Evolutionary conservation across 2,329 filamentous ascomycete genomes (phyloP).

Genomic region (Colletotrichum coccodes): DNA sequence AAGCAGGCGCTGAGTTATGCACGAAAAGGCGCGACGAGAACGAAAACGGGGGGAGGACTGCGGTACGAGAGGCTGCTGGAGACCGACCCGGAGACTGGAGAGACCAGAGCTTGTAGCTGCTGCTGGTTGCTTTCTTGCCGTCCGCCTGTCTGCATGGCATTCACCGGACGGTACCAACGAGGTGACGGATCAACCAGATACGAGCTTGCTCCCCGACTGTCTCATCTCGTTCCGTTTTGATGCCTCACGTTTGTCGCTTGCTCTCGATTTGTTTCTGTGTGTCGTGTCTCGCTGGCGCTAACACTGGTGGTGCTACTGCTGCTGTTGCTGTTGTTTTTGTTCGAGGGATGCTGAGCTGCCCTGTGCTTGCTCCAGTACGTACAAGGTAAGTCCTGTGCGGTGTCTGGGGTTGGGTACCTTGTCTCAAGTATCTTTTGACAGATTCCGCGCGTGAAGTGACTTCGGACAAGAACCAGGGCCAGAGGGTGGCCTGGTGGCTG

Average conservation of each 20-base stretch:
- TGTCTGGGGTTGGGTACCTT: slow-evolving; percentile 7
- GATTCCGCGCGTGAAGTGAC: neutral
- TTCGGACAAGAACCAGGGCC: neutral
- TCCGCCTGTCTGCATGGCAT: neutral
- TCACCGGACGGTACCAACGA: neutral
- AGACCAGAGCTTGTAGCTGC: neutral
- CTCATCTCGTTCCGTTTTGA: neutral
- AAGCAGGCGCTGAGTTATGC: neutral
- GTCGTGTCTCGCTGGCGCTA: neutral
- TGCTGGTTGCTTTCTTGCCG: neutral
- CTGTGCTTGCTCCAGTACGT: slow-evolving; percentile 4
- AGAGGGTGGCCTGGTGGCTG: slow-evolving; percentile 36
- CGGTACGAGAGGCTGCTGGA: neutral
- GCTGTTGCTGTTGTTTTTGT: neutral
- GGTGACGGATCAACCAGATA: neutral
- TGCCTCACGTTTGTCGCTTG: neutral
- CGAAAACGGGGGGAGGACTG: neutral
- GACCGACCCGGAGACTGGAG: neutral
- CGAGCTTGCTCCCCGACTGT: neutral
- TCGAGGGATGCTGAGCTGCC: neutral
- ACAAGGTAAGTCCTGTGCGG: neutral
- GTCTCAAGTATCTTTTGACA: neutral
- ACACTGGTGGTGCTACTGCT: neutral
- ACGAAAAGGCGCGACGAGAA: slow-evolving; percentile 4
- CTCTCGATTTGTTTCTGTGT: neutral